Conservation (phyloP, 2,329 filamentous ascomycete species). For the Trichoderma oligosporum region DNA sequence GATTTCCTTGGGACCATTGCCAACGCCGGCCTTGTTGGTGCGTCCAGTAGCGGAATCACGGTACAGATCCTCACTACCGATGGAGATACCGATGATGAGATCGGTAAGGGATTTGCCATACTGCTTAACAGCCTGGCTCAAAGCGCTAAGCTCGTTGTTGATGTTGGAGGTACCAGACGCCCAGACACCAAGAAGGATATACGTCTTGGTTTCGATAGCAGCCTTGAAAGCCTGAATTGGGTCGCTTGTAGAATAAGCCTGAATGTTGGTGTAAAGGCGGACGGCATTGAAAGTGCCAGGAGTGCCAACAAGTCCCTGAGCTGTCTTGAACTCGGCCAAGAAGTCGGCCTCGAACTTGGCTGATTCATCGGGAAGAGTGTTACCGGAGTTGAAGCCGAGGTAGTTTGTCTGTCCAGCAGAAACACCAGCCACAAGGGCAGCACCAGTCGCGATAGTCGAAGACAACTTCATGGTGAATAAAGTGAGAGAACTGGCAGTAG, state of each 20-base stretch:
- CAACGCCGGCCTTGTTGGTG: constrained; percentile 58
- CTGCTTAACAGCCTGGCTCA: constrained; percentile 52
- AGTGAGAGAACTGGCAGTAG: neutral
- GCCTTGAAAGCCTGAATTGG: constrained; percentile 78
- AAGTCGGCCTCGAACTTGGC: constrained; percentile 53
- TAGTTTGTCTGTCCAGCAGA: constrained; percentile 45
- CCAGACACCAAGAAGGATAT: constrained; percentile 64
- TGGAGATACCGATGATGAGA: constrained; percentile 61
- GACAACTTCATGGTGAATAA: constrained; percentile 47
- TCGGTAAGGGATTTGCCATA: constrained; percentile 50
- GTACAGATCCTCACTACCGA: constrained; percentile 67
- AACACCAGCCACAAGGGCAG: constrained; percentile 37
- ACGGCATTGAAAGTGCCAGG: constrained; percentile 56
- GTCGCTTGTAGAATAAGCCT: constrained; percentile 63
- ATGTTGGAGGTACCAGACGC: constrained; percentile 52
- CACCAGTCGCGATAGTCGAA: constrained; percentile 36
- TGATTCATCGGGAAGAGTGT: constrained; percentile 43
- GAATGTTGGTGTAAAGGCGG: constrained; percentile 66
- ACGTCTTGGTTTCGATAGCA: constrained; percentile 56
- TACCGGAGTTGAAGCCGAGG: constrained; percentile 53
- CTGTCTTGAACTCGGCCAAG: constrained; percentile 43
- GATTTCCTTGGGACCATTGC: constrained; percentile 55
- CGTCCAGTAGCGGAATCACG: constrained; percentile 58
- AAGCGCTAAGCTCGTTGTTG: constrained; percentile 56
- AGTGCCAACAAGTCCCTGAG: constrained; percentile 35